phyloP scores from a whole-genome alignment of 306 rosid species.

The Alnus glutinosa region DNA sequence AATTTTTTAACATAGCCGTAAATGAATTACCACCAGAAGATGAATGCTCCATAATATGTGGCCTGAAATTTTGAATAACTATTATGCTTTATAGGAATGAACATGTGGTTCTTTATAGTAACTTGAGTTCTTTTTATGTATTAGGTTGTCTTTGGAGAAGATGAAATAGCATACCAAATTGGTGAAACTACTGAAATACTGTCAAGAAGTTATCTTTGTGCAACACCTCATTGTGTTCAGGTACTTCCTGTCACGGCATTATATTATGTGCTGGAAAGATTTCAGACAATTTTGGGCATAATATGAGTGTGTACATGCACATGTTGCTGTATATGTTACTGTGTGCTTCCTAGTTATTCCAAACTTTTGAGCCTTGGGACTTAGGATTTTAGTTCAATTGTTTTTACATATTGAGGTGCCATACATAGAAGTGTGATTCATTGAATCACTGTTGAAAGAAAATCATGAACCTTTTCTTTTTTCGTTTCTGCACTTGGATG shows the following conservation, averaged over 20 bases:
- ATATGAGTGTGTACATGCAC: background rate
- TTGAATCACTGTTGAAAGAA: background rate
- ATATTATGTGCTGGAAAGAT: background rate
- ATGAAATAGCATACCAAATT: conserved; percentile 91
- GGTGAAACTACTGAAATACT: conserved; percentile 95
- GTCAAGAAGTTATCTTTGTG: conserved; percentile 88
- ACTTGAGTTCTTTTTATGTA: conserved; percentile 1
- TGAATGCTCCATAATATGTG: background rate
- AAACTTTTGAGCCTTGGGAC: background rate
- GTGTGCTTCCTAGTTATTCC: background rate
- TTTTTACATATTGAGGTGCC: background rate
- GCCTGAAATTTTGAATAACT: background rate
- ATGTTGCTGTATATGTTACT: background rate
- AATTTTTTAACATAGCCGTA: background rate
- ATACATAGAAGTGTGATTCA: background rate
- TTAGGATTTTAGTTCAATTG: background rate
- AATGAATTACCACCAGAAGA: background rate
- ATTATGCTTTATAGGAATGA: conserved; percentile 15
- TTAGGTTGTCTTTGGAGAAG: conserved; percentile 79
- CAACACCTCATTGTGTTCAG: conserved; percentile 96
- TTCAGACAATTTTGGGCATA: background rate
- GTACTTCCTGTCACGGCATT: conserved; percentile 38
- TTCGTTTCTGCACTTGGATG: background rate
- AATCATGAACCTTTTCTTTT: background rate
- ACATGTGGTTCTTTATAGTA: conserved; percentile 7